phyloP scores from a whole-genome alignment of 1,284 basidiomycete species.

The Mycosarcoma maydis region DNA sequence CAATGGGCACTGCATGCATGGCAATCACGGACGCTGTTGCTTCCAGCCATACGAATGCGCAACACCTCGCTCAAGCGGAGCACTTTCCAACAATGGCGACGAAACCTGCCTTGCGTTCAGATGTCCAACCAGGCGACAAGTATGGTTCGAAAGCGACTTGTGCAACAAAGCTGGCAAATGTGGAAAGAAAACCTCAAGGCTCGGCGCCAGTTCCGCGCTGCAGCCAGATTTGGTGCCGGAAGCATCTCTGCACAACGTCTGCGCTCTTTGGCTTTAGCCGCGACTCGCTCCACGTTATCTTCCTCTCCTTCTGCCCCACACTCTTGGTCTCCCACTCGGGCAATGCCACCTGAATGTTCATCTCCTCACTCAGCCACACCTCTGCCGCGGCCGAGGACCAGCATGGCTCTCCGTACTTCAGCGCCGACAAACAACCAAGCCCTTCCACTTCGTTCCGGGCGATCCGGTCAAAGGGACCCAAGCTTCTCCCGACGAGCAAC shows the following conservation, averaged over 20 bases:
- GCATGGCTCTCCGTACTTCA: slow-evolving; percentile 8
- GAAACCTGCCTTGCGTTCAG: slow-evolving; percentile 22
- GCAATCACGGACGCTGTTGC: slow-evolving; percentile 23
- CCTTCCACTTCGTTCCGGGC: background rate
- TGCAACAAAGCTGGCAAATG: slow-evolving; percentile 7
- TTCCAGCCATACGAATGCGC: slow-evolving; percentile 47
- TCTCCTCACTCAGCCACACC: background rate
- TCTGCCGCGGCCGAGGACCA: slow-evolving; percentile 15
- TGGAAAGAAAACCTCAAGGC: slow-evolving; percentile 10
- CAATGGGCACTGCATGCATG: slow-evolving; percentile 21
- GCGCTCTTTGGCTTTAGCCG: slow-evolving; percentile 25
- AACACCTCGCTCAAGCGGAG: slow-evolving; percentile 26
- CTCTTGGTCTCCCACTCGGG: slow-evolving; percentile 19
- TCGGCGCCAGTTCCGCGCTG: slow-evolving; percentile 24
- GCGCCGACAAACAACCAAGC: background rate
- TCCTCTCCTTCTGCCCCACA: slow-evolving; percentile 13
- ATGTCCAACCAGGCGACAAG: slow-evolving; percentile 13
- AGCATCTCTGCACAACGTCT: slow-evolving; percentile 16
- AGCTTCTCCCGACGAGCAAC: slow-evolving; percentile 4
- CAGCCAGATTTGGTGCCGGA: slow-evolving; percentile 31
- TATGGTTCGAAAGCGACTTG: background rate
- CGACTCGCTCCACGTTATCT: slow-evolving; percentile 19
- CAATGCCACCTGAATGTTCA: background rate
- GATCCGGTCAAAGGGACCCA: background rate
- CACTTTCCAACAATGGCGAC: slow-evolving; percentile 22